phyloP scores from a whole-genome alignment of 805 yeast genomes.

The Candida peoriensis region DNA sequence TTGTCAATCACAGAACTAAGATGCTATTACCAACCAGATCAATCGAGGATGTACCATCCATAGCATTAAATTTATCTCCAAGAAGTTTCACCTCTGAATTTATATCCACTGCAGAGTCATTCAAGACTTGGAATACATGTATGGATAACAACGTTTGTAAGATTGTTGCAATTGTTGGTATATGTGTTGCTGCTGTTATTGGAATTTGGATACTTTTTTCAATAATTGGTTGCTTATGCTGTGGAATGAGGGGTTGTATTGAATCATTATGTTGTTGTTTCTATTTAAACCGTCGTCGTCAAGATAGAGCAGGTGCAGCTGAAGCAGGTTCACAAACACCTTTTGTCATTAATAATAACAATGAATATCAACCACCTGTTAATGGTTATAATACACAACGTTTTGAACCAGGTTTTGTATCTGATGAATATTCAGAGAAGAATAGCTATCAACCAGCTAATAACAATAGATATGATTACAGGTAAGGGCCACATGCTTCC shows the following conservation, averaged over 20 bases:
- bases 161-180: conserved; percentile 70
- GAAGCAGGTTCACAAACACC: too few relatives aligned
- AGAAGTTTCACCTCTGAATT: too few relatives aligned
- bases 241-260: conserved; percentile 48
- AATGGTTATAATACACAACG: conserved; percentile 2
- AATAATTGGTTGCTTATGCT: conserved; percentile 50
- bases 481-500: too few relatives aligned
- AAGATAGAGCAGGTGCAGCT: conserved; percentile 1
- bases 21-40: too few relatives aligned
- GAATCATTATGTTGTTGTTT: conserved; percentile 52
- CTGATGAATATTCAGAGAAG: conserved; percentile 10
- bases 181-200: conserved; percentile 51
- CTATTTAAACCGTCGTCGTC: conserved; percentile 21
- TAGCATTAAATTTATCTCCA: too few relatives aligned
- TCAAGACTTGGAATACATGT: conserved; percentile 70
- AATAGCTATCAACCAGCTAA: too few relatives aligned
- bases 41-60: too few relatives aligned
- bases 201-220: conserved; percentile 52
- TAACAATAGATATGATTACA: too few relatives aligned
- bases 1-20: too few relatives aligned
- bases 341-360: too few relatives aligned
- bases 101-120: conserved; percentile 36
- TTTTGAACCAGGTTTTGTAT: conserved; percentile 16
- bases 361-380: too few relatives aligned
- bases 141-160: conserved; percentile 76